These are phyloP conservation scores for Tetradesmus lagerheimii DNA, from an alignment of 139 green algal genomes.

Conservation along the genomic window DNA sequence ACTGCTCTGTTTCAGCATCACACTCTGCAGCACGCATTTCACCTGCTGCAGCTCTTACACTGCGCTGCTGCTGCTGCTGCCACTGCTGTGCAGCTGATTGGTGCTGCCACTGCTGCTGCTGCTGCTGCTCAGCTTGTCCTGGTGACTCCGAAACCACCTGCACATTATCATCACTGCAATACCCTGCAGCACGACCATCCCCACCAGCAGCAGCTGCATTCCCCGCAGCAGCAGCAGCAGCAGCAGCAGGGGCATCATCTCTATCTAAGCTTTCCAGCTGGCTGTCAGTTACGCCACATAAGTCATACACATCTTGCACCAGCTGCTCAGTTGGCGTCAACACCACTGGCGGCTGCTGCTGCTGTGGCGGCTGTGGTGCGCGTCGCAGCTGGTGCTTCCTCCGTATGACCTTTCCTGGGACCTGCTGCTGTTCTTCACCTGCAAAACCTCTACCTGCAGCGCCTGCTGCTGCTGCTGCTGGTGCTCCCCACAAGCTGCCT, in stretches of 20 bases:
- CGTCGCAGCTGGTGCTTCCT: neutral
- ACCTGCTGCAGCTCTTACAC: neutral
- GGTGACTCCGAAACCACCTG: neutral
- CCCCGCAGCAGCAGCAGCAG: neutral
- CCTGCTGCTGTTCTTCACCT: neutral
- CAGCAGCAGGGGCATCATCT: neutral
- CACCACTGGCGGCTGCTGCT: slow-evolving; percentile 6
- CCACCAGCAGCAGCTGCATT: neutral
- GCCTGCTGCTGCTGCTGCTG: neutral
- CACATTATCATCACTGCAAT: neutral
- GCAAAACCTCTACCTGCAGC: neutral
- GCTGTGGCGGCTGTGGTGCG: neutral
- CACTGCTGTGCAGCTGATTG: no score
- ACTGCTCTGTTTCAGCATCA: neutral
- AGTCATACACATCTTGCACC: neutral
- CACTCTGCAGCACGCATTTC: neutral
- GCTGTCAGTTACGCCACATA: neutral
- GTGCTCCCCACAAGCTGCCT: neutral
- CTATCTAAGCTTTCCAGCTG: neutral
- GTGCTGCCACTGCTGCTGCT: neutral
- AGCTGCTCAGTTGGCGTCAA: neutral
- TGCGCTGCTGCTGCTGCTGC: neutral
- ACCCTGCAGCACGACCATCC: neutral
- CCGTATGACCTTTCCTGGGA: neutral
- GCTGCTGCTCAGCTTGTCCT: neutral